phyloP scores from a whole-genome alignment of 2,329 filamentous ascomycete species.

The Grosmannia clavigera region DNA sequence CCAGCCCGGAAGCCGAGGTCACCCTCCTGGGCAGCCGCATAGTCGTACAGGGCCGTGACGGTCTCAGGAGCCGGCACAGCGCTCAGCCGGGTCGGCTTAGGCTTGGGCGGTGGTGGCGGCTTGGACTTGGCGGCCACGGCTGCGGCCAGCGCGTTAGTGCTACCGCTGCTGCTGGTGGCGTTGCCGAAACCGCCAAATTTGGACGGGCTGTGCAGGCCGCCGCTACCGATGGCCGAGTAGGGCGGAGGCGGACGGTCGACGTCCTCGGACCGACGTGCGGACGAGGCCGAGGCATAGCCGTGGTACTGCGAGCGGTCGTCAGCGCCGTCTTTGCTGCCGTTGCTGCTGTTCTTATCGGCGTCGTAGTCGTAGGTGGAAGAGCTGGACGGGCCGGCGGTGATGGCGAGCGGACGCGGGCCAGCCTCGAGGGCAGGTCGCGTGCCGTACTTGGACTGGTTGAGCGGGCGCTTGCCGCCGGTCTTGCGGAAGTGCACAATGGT shows the following conservation, averaged over 20 bases:
- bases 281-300: constrained; percentile 8
- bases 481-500: constrained; percentile 87
- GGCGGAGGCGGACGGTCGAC: constrained; percentile 55
- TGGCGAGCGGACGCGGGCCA: constrained; percentile 34
- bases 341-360: not conserved
- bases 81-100: constrained; percentile 66
- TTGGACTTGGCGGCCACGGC: constrained; percentile 49
- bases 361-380: not conserved
- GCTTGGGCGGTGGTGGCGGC: constrained; percentile 53
- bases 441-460: constrained; percentile 35
- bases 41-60: constrained; percentile 88
- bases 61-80: constrained; percentile 49
- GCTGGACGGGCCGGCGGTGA: constrained; percentile 35
- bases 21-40: constrained; percentile 86
- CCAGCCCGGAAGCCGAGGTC: constrained; percentile 84
- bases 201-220: constrained; percentile 1
- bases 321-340: too few species aligned
- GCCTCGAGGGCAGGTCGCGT: constrained; percentile 26
- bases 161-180: constrained; percentile 8
- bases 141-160: constrained; percentile 22
- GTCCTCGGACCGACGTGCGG: constrained; percentile 23
- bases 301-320: constrained; percentile 2
- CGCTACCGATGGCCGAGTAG: constrained; percentile 37
- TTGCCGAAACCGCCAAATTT: not conserved
- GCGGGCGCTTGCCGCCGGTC: constrained; percentile 54